phyloP scores from a whole-genome alignment of 768 basidiomycete genomes.

The Leccinum rimulosum region DNA sequence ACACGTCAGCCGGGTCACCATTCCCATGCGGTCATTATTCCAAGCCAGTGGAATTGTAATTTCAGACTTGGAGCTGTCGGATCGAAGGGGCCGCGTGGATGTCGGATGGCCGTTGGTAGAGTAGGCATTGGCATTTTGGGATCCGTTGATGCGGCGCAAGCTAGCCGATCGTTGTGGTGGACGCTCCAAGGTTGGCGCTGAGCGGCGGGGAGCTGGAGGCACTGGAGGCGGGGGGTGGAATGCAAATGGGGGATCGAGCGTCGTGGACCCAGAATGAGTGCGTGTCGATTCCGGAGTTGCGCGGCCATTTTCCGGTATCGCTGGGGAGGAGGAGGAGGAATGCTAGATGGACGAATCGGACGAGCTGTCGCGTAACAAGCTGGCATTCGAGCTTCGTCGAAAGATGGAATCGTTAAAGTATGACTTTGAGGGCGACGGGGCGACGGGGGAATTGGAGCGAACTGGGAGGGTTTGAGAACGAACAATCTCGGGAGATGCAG shows the following conservation, averaged over 20 bases:
- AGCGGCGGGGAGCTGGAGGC: slow-evolving; percentile 21
- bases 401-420: slow-evolving; percentile 17
- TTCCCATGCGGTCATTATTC: slow-evolving; percentile 21
- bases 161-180: slow-evolving; percentile 34
- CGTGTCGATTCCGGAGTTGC: slow-evolving; percentile 41
- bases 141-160: slow-evolving; percentile 20
- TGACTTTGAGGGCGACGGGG: slow-evolving; percentile 16
- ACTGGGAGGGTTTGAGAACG: slow-evolving; percentile 31
- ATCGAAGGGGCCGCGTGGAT: slow-evolving; percentile 10
- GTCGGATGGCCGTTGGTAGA: slow-evolving; percentile 8
- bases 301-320: slow-evolving; percentile 31
- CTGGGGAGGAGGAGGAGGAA: slow-evolving; percentile 40
- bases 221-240: slow-evolving; percentile 14
- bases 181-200: slow-evolving; percentile 35
- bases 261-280: slow-evolving; percentile 35
- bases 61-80: slow-evolving; percentile 19
- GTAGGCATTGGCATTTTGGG: not conserved
- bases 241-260: slow-evolving; percentile 21
- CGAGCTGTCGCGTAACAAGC: slow-evolving; percentile 26
- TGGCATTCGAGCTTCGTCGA: slow-evolving; percentile 24
- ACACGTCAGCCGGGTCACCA: slow-evolving; percentile 56
- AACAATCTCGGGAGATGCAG: slow-evolving; percentile 24
- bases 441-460: slow-evolving; percentile 24
- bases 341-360: slow-evolving; percentile 31
- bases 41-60: slow-evolving; percentile 22